phyloP scores from a whole-genome alignment of 306 rosid genomes.

The Trichosanthes truncata region DNA sequence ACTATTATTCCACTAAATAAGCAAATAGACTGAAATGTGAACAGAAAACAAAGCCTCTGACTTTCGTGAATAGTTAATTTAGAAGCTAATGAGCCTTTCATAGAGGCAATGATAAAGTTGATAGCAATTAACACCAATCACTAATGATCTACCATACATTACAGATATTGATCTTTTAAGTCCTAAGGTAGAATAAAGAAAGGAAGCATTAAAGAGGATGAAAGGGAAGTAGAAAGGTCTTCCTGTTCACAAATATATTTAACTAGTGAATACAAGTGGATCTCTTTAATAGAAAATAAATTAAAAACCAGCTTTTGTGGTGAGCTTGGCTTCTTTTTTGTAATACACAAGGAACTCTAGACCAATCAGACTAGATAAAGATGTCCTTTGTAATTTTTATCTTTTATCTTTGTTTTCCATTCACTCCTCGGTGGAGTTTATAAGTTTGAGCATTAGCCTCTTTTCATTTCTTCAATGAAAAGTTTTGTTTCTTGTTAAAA shows the following conservation, averaged over 20 bases:
- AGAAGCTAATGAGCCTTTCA: background rate
- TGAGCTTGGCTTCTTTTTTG: background rate
- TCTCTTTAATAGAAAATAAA: background rate
- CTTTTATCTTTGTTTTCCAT: too few species aligned
- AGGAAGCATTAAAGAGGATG: background rate
- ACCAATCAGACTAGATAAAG: background rate
- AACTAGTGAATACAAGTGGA: background rate
- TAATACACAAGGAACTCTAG: background rate
- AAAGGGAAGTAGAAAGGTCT: background rate
- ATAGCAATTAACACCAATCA: background rate
- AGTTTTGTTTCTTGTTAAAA: too few species aligned
- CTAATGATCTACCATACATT: background rate
- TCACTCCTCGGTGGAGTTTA: too few species aligned
- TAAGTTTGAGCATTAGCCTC: too few species aligned
- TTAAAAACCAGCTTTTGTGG: background rate
- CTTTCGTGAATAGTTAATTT: background rate
- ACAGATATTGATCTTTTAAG: background rate
- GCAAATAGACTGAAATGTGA: background rate
- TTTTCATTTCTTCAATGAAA: too few species aligned
- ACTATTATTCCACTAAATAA: background rate
- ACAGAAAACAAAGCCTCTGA: background rate
- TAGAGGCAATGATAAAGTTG: background rate
- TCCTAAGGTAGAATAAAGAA: background rate
- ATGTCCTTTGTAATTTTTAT: too few species aligned
- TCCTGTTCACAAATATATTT: background rate